These are phyloP conservation scores for Oryza coarctata DNA, from an alignment of 176 grass and related monocot genomes.

Conservation along the genomic window DNA sequence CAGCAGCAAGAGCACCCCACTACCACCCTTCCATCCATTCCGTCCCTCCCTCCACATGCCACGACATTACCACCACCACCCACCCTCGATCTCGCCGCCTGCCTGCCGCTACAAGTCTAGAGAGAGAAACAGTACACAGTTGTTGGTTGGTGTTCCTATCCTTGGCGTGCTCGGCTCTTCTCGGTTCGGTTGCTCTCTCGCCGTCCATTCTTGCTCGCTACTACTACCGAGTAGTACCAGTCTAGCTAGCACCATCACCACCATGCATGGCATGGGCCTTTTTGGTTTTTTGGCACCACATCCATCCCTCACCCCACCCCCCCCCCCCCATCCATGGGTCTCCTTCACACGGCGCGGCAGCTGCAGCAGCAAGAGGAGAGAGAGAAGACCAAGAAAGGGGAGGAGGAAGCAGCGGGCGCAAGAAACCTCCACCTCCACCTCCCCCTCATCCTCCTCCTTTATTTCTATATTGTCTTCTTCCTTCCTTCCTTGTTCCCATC, in stretches of 20 bases:
- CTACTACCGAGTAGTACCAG: no score
- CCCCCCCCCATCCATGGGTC: no score
- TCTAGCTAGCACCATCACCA: not conserved
- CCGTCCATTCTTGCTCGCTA: not conserved
- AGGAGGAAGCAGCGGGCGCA: slow-evolving; percentile 3
- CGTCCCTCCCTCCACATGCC: not conserved
- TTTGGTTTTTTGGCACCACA: slow-evolving; percentile 33
- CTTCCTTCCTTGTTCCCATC: slow-evolving; percentile 23
- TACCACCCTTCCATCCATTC: not conserved
- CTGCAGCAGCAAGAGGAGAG: not conserved
- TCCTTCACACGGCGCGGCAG: slow-evolving; percentile 26
- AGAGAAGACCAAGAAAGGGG: no score
- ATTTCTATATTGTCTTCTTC: slow-evolving; percentile 41
- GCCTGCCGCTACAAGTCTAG: not conserved
- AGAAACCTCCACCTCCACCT: slow-evolving; percentile 49
- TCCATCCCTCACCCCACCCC: not conserved
- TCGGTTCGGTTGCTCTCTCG: not conserved
- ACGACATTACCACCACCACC: not conserved
- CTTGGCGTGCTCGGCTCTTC: not conserved
- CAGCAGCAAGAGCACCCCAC: not conserved
- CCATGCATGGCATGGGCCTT: slow-evolving; percentile 30
- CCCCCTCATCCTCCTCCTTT: slow-evolving; percentile 29
- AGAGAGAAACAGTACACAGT: not conserved
- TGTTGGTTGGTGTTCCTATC: slow-evolving; percentile 7
- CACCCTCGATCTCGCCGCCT: not conserved